These are phyloP conservation scores for Kwoniella sp. DNA, from an alignment of 768 basidiomycete species.

Conservation along the genomic window DNA sequence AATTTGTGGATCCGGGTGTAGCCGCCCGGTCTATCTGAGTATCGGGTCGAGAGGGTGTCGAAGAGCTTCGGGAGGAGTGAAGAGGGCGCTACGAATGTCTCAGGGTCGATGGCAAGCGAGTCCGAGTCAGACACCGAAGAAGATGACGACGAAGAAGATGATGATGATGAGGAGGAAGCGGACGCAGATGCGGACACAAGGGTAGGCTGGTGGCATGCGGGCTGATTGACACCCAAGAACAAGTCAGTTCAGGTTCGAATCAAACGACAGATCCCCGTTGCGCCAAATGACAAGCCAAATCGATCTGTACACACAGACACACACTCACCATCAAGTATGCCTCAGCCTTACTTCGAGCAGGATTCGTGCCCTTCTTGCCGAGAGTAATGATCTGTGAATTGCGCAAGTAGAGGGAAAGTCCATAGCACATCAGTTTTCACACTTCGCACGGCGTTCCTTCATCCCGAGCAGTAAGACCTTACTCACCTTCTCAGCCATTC, in stretches of 20 bases:
- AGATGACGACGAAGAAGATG: slow-evolving; percentile 16
- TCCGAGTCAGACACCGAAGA: slow-evolving; percentile 6
- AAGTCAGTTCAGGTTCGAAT: not conserved
- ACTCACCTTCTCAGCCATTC: slow-evolving; percentile 85
- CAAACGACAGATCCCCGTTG: no score
- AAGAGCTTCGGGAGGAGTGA: slow-evolving; percentile 76
- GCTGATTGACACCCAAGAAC: not conserved
- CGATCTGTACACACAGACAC: no score
- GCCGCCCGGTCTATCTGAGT: slow-evolving; percentile 79
- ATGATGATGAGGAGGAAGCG: slow-evolving; percentile 17
- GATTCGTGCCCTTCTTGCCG: slow-evolving; percentile 78
- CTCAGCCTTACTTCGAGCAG: slow-evolving; percentile 71
- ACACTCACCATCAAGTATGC: slow-evolving; percentile 70
- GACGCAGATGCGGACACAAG: slow-evolving; percentile 6
- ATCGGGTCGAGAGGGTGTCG: slow-evolving; percentile 74
- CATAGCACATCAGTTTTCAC: slow-evolving; percentile 10
- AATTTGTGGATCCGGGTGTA: slow-evolving; percentile 93
- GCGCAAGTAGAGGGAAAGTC: not conserved
- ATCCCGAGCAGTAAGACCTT: not conserved
- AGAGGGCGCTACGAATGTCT: slow-evolving; percentile 59
- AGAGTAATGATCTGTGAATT: slow-evolving; percentile 71
- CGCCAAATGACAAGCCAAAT: not conserved
- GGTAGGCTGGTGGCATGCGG: slow-evolving; percentile 18
- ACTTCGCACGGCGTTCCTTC: not conserved
- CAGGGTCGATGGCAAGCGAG: slow-evolving; percentile 56